Evolutionary conservation across 352 stramenopile genomes (phyloP), one percentile per base, ranked within the genome.

Genomic region (Phytophthora pluvialis): DNA sequence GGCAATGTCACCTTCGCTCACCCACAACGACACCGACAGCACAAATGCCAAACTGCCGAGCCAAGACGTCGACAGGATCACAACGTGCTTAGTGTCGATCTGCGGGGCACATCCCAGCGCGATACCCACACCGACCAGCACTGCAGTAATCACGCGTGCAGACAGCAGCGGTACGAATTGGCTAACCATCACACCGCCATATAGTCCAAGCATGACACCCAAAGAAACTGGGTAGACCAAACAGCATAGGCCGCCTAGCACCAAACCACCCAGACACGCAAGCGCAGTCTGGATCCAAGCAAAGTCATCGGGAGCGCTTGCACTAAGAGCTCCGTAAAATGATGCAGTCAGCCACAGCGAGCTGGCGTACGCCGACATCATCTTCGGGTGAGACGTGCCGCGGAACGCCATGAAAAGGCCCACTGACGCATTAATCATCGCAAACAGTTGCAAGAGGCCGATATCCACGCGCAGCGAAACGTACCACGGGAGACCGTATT

Each of bases 401-500:
- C 73, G 74, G 64, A 93, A 89, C 7, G 73, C 65, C 62, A 94
- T 88, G 33, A 78, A 68, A 25, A 89, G 36, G 6, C 81, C 80
- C 28, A 83, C 38, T 18, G 83, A 40, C 9, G 76, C 77, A 65
- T 92, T 92, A 18, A 93, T 15, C 7, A 82, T 57, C 15, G 85
- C 83, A 21, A 93, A 88, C 13, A 87, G 44, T 25, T 74, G 60
- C 16, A 77, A 51, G 1, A 95, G 62, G 4, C 33, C 70, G 3
- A 61, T 40, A 21, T 90, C 81, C 3, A 93, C 65, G 26, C 63
- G 73, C 26, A 96, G 58, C 21, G 85, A 82, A 12, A 83, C 74
- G 36, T 96, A 96, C 86, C 87, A 96, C 12, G 88, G 82, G 3
- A 96, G 73, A 33, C 88, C 88, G 59, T 90, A 96, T 21, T 87